phyloP scores from a whole-genome alignment of 2,329 filamentous ascomycete genomes.

The Teratosphaeria viscida region DNA sequence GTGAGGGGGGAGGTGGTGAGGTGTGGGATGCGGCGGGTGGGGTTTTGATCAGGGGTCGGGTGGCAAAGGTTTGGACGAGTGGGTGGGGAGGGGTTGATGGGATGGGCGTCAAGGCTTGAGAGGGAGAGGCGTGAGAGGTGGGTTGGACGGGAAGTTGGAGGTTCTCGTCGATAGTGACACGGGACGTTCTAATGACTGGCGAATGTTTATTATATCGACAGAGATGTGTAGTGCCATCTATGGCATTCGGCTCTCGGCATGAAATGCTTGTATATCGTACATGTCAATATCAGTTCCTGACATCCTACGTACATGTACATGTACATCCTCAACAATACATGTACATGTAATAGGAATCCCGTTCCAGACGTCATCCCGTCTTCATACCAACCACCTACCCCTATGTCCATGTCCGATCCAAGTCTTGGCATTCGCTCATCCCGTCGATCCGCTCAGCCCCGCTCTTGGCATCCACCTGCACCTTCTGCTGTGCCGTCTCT shows the following conservation, averaged over 20 bases:
- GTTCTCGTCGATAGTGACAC: not conserved
- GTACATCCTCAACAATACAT: not conserved
- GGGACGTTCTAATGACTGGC: no score
- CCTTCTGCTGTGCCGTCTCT: not conserved
- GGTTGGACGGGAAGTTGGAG: not conserved
- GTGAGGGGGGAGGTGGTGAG: constrained; percentile 6
- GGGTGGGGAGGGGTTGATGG: not conserved
- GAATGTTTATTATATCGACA: not conserved
- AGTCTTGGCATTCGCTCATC: not conserved
- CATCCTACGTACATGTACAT: not conserved
- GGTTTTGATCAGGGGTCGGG: not conserved
- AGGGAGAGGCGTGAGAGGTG: not conserved
- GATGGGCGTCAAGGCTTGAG: not conserved
- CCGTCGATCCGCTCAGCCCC: not conserved
- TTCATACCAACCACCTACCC: no score
- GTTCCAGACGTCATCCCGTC: not conserved
- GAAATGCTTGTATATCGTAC: not conserved
- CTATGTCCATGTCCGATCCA: not conserved
- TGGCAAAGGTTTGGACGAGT: not conserved
- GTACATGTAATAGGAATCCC: not conserved
- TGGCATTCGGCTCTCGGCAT: not conserved
- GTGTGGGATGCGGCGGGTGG: constrained; percentile 2
- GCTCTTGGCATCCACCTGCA: not conserved
- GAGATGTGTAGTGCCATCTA: not conserved
- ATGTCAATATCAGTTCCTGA: not conserved